These are phyloP conservation scores for Lipomyces yarrowii DNA, from an alignment of 1,139 yeast species.

Conservation along the genomic window DNA sequence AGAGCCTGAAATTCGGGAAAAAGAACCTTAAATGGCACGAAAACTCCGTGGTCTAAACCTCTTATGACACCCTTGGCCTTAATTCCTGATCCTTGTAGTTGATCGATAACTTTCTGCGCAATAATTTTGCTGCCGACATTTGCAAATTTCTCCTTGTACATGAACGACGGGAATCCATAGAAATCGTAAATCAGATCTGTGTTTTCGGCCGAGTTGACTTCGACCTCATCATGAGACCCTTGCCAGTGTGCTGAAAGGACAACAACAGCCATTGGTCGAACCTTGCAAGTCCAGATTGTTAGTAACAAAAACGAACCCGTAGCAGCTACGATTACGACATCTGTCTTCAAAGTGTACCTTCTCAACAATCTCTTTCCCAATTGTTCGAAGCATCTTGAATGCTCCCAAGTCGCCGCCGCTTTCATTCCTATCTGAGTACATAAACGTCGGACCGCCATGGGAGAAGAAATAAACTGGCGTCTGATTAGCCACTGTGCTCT, in stretches of 20 bases:
- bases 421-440: slow-evolving; percentile 49
- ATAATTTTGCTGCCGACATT: slow-evolving; percentile 49
- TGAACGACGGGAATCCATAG: slow-evolving; percentile 64
- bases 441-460: slow-evolving; percentile 81
- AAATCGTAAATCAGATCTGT: slow-evolving; percentile 65
- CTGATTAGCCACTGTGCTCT: neutral
- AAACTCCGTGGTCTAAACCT: slow-evolving; percentile 77
- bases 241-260: slow-evolving; percentile 82
- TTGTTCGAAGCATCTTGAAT: slow-evolving; percentile 50
- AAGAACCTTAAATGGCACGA: slow-evolving; percentile 70
- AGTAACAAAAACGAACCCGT: neutral
- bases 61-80: slow-evolving; percentile 51
- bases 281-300: neutral
- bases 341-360: slow-evolving; percentile 21
- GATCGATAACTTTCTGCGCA: slow-evolving; percentile 50
- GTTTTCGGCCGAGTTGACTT: slow-evolving; percentile 53
- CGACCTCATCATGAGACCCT: slow-evolving; percentile 48
- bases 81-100: slow-evolving; percentile 51
- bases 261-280: slow-evolving; percentile 66
- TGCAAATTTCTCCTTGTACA: slow-evolving; percentile 66
- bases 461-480: slow-evolving; percentile 66
- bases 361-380: slow-evolving; percentile 56
- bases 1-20: slow-evolving; percentile 46
- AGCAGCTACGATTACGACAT: neutral
- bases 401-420: slow-evolving; percentile 56